Evolutionary conservation across 2,329 filamentous ascomycete species (phyloP), one percentile per base, ranked within the genome.

Genomic region (Pseudocercospora cruenta): DNA sequence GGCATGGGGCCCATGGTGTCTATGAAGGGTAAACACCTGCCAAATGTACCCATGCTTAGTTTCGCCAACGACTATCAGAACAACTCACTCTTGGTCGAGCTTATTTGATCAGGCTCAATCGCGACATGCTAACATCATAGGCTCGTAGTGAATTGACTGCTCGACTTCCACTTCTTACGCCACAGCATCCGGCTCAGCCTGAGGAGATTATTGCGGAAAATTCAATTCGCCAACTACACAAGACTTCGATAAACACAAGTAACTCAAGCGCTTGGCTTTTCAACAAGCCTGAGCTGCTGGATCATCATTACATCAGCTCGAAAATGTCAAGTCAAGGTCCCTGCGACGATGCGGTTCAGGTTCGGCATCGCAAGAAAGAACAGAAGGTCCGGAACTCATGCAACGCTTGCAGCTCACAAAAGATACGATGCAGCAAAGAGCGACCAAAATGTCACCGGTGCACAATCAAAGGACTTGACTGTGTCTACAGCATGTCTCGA

Each of bases 351-450:
- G 24, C 8, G 12, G 24, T 21, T 16, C 49, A 53, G 22, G 5
- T 53, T 14, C 49, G 49, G 19, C 49, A 53, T 24, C 49, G 49
- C 49, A 53, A 53, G 22, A 53, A 53, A 24, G 49, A 53, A 53
- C 55, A 58, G 24, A 62, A 62, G 55, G 60, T 58, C n/a, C 55
- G 55, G 26, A 43, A 43, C 14, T 58, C 55, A 7, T 58, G 55
- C 55, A 58, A 58, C 31, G 55, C 55, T 24, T 64, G 62, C 21
- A 60, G 62, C 28, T 45, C 36, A 21, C 14, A 65, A 58, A 65
- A 65, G 28, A 60, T 65, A 14, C 60, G 58, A 55, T 65, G 63
- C 24, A 53, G 63, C 49, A 65, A 65, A 22, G 45, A 65, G 36
- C 47, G 51, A 33, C 63, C 63, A 4, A 51, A 39, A 19, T 65